Evolutionary conservation across 2,329 filamentous ascomycete species (phyloP).

Genomic region (Knufia petricola): DNA sequence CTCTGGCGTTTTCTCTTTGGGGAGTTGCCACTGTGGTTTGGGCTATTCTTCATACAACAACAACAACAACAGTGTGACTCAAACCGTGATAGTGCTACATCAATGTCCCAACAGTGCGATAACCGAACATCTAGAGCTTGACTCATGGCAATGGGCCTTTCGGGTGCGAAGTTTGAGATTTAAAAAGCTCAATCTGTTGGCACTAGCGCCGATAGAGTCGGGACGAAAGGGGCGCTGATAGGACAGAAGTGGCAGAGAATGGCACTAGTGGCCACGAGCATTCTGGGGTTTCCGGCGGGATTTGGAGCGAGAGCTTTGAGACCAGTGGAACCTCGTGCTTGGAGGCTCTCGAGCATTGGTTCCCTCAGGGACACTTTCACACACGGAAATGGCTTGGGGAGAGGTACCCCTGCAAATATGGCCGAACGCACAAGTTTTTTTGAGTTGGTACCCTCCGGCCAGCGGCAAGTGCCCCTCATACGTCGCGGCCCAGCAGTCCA

Average conservation of each 20-base stretch:
- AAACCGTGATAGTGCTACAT: background rate
- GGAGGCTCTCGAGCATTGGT: background rate
- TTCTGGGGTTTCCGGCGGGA: background rate
- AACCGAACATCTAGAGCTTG: background rate
- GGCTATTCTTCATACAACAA: too few species aligned
- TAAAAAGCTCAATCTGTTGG: constrained; percentile 3
- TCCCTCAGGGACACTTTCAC: background rate
- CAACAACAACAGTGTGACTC: background rate
- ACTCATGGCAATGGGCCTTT: background rate
- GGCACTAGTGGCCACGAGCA: background rate
- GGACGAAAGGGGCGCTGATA: background rate
- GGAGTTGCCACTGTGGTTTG: too few species aligned
- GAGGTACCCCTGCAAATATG: background rate
- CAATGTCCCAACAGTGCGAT: background rate
- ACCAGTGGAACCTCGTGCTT: background rate
- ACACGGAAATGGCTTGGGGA: background rate
- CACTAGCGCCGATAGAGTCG: background rate
- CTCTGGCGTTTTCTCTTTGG: too few species aligned
- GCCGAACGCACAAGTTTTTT: constrained; percentile 5
- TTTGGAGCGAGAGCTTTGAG: background rate
- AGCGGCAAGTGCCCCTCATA: background rate
- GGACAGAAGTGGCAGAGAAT: background rate
- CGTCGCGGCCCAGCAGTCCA: too few species aligned
- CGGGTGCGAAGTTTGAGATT: background rate
- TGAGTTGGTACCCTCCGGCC: background rate